Base-by-base conservation (phyloP, 176 grass and related monocot genomes). In the Saccharum spontaneum region DNA sequence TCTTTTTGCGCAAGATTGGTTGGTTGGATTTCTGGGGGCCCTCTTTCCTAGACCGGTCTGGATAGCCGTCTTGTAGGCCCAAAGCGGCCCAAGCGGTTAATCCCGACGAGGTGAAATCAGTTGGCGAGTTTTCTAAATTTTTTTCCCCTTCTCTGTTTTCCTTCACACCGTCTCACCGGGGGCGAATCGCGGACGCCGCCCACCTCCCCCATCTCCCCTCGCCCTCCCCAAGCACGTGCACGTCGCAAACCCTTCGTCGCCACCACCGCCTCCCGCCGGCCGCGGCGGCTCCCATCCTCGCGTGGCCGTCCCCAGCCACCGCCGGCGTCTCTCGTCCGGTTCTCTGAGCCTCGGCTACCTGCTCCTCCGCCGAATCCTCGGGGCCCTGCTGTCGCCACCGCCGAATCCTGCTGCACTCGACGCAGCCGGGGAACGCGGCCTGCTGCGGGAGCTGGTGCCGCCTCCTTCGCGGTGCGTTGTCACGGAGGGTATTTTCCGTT, bases 161-260 rank as follows among this genome's bases (percentile, higher is more conserved):
- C 48, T 39, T 85, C 73, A 80, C 77, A 80, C 77, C 50, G 52
- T 62, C 8, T 23, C n/a, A 62, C 23, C 23, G 59, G 65, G 62
- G 62, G 38, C 79, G 82, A 85, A 85, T 85, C 82, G 49, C 77
- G 70, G 76, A 89, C 82, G 77, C 87, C 48, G 87, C 87, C 76
- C 82, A 67, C 46, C 76, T 75, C 82, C 67, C 82, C 69, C 76
- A 74, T 75, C 85, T 86, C 62, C 50, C 17, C 16, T 7, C 49
- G 14, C 46, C 40, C 61, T 40, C 69, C 73, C 65, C 73, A 44
- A 44, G 44, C 65, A 50, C 30, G 81, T 84, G 44, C 52, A 63
- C 30, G 81, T 84, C 82, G 82, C 82, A 89, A 85, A 85, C 82
- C 82, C 82, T 81, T 55, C 49, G 50, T 75, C 82, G 40, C 86